Conservation (phyloP, 2,329 filamentous ascomycete genomes). For the Neurospora crassa region DNA sequence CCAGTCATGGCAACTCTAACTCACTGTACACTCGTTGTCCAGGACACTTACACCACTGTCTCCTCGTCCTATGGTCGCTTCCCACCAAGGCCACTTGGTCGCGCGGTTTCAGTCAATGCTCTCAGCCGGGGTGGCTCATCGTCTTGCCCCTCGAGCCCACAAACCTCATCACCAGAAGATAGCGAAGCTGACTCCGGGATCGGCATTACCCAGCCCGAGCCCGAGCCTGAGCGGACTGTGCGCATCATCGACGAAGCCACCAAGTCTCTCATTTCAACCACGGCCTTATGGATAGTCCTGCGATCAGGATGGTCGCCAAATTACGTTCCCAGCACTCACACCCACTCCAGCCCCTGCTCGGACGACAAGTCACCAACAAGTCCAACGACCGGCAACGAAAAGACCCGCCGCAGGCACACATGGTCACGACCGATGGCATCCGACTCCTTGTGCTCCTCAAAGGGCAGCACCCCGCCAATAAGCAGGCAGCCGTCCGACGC, state of each 20-base stretch:
- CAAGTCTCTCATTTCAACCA: conserved; percentile 40
- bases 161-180: conserved; percentile 3
- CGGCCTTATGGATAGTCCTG: conserved; percentile 41
- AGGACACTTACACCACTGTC: conserved; percentile 55
- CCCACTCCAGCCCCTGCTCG: neutral
- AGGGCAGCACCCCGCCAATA: conserved; percentile 9
- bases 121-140: conserved; percentile 8
- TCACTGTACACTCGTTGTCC: conserved; percentile 54
- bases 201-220: conserved; percentile 8
- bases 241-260: conserved; percentile 33
- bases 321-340: conserved; percentile 6
- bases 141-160: neutral
- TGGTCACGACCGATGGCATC: neutral
- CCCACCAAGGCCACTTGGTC: conserved; percentile 28
- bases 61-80: conserved; percentile 38
- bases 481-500: conserved; percentile 8
- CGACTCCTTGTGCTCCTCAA: neutral
- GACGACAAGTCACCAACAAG: neutral
- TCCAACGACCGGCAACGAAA: neutral
- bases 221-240: conserved; percentile 22
- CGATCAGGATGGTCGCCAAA: conserved; percentile 29
- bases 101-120: conserved; percentile 9
- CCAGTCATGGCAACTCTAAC: conserved; percentile 65
- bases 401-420: neutral
- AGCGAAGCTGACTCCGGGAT: conserved; percentile 17